Base-by-base conservation (phyloP, 1,284 basidiomycete genomes). In the Ustilago esculenta region DNA sequence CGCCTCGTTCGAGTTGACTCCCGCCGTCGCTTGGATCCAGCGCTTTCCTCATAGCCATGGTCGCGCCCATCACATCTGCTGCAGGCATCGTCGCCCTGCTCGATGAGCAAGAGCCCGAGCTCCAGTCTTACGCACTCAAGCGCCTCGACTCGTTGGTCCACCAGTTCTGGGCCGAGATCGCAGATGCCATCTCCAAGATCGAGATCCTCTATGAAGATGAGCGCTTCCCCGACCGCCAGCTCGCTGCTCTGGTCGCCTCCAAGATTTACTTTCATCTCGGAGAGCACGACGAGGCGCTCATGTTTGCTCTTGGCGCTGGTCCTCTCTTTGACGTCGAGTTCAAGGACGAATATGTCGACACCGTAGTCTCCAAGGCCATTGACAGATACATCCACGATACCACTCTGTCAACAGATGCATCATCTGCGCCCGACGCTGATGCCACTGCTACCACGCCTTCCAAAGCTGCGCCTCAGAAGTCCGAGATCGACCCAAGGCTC, bases 261-360 rank as follows among this genome's bases (percentile, higher is more conserved):
- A 81, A 81, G 57, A 72, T 81, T 44, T 81, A 79, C 67, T 81
- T 80, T 39, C 74, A 81, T 51, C 72, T 81, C 34, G 80, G 79
- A 37, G 79, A 81, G 67, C 73, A 77, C 45, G 76, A 79, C 20
- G 80, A 81, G 39, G 77, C 80, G 15, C 71, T 81, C 34, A 75
- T 57, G 44, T 80, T 81, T 66, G 80, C 80, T n/a, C 73, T 81
- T 39, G 80, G 79, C 20, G 76, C 79, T 12, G 79, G 72, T 12
- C 50, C 61, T 5, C 58, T 81, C 15, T 81, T 81, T 63, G 73
- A 81, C 51, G 75, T 80, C 17, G 77, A 80, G 42, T 59, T 72
- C 45, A 72, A 70, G 54, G 76, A 77, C 65, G 79, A 81, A 49
- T 81, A 79, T 41, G 75, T 78, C 33, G 78, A 80, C 52, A 81